Evolutionary conservation across 345 rosid genomes (phyloP), one percentile per base, ranked within the genome.

Genomic region (Salix udensis): DNA sequence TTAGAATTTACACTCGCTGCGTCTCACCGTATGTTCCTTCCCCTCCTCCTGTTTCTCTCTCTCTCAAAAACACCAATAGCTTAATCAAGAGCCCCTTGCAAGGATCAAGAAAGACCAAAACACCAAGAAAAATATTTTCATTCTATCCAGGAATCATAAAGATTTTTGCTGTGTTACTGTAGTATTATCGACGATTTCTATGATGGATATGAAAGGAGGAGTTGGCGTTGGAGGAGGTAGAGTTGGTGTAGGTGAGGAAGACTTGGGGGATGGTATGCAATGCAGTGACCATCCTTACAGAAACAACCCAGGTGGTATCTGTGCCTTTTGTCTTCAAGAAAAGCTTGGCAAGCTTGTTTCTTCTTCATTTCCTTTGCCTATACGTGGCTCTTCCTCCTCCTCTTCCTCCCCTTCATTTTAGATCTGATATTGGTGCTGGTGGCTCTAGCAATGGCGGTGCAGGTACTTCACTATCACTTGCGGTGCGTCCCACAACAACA

Each of bases 251-350:
- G 85, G 83, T 2, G 87, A 82, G 71, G 97, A 90, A 6, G 97
- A 93, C 42, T 82, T 88, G 86, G 93, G 91, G 1, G 97, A 93
- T 77, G 97, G 97, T 0, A 92, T 89, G 92, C 92, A 89, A 71
- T 91, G 99, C 77, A 78, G 86, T 78, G 87, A 91, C 62, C 98
- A 93, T 81, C 96, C 94, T 44, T 88, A 85, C 42, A 87, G 89
- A 0, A 88, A 83, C 77, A 93, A 96, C 89, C 93, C 94, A 48
- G 98, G 97, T 67, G 99, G 99, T 82, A 92, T 96, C 89, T 96
- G 99, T 82, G 99, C 97, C 67, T 90, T 94, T 81, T 96, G 99
- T 77, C 98, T 96, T 53, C 97, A 96, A 73, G 99, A 96, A 50
- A 93, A 94, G 88, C 94, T 96, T 21, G 98, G 99, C 36, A 96